Percentiles rank a stretch among this genome's conserved stretches.
Evolutionary conservation across 495 filamentous ascomycete genomes (phyloP).

Genomic region (Copromyces sp.): DNA sequence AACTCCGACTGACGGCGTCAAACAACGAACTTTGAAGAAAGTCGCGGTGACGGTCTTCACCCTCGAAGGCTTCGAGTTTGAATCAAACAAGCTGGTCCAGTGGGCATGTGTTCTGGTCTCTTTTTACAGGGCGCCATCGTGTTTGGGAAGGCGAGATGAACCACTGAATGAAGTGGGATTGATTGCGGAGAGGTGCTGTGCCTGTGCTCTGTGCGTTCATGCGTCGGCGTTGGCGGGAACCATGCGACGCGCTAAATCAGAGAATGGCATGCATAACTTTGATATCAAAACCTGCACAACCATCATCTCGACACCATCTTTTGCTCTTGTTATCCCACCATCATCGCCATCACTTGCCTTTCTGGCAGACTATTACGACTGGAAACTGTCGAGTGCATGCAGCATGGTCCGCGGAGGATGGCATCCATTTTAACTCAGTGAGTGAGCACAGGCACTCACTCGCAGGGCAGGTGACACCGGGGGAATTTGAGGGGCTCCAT

Average conservation of each 20-base stretch:
- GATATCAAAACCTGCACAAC: neutral
- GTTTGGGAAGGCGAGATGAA: neutral
- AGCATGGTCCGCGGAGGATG: neutral
- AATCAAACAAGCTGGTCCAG: neutral
- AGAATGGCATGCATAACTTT: neutral
- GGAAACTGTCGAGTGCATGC: neutral
- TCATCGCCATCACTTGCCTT: neutral
- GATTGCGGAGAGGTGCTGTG: too few relatives aligned
- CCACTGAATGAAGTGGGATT: neutral
- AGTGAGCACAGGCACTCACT: neutral
- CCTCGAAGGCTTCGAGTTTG: neutral
- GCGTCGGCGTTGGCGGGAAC: neutral
- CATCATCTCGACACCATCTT: neutral
- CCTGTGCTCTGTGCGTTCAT: neutral
- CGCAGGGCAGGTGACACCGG: neutral
- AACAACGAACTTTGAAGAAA: neutral
- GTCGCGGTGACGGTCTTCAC: neutral
- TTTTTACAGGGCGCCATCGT: neutral
- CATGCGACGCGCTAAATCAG: neutral
- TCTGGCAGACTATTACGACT: neutral
- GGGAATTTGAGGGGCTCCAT: neutral
- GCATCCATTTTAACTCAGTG: neutral
- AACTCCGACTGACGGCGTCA: neutral
- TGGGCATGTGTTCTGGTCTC: neutral
- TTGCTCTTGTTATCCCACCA: neutral